Conservation (phyloP, 768 basidiomycete species). For the Mycena polygramma region DNA sequence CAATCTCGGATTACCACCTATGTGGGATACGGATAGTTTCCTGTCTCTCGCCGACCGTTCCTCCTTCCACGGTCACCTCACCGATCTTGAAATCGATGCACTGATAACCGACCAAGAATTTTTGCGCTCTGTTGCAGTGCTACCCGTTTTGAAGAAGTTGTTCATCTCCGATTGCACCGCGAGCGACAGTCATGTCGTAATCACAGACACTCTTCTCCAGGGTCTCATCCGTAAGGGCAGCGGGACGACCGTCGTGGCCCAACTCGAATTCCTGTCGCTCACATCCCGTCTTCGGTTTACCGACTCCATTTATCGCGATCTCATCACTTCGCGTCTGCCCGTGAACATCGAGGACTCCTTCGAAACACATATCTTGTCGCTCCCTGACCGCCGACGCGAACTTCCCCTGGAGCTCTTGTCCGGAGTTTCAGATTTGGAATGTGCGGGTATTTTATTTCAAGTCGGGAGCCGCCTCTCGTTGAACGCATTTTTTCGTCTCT, state of each 20-base stretch:
- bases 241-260: background rate
- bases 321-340: no score
- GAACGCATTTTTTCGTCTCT: no score
- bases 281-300: background rate
- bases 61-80: background rate
- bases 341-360: no score
- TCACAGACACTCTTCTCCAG: background rate
- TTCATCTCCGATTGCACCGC: background rate
- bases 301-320: background rate
- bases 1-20: no score
- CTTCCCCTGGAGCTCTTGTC: no score
- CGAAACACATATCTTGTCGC: no score
- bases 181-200: background rate
- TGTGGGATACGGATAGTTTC: background rate
- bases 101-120: background rate
- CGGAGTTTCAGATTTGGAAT: no score
- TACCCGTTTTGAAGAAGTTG: background rate
- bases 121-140: background rate
- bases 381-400: no score
- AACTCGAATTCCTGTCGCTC: background rate
- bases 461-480: no score
- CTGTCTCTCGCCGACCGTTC: background rate
- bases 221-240: background rate
- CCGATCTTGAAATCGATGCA: background rate
- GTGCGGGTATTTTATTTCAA: no score